Conservation (phyloP, 306 rosid species). For the Ormosia semicastrata region DNA sequence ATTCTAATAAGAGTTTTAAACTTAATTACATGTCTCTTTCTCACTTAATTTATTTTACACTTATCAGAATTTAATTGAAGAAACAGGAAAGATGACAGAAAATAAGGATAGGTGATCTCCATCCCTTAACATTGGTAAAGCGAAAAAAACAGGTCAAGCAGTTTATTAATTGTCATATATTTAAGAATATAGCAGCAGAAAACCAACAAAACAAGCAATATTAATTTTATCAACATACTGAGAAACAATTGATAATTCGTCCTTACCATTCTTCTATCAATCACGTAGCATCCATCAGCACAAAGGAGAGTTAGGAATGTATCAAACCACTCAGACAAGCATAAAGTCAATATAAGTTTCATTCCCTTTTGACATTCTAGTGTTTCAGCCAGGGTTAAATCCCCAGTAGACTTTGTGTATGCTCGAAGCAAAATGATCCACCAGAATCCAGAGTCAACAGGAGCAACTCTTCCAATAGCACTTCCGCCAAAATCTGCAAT, state of each 20-base stretch:
- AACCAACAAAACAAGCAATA: background rate
- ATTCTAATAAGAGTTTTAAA: no score
- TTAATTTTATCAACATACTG: slow-evolving; percentile 1
- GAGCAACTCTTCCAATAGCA: slow-evolving; percentile 97
- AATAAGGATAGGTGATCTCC: no score
- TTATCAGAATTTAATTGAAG: no score
- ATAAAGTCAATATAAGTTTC: slow-evolving; percentile 74
- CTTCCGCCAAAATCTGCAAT: slow-evolving; percentile 93
- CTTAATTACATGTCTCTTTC: no score
- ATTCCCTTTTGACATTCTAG: slow-evolving; percentile 83
- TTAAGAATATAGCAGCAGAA: background rate
- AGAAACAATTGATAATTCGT: slow-evolving; percentile 17
- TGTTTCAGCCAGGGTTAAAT: slow-evolving; percentile 67
- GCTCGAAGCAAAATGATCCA: slow-evolving; percentile 94
- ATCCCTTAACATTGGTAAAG: background rate
- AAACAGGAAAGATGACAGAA: no score
- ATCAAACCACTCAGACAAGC: slow-evolving; percentile 91
- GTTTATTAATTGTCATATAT: background rate
- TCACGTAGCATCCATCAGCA: slow-evolving; percentile 89
- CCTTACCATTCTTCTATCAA: slow-evolving; percentile 91
- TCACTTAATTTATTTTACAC: no score
- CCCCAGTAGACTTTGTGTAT: slow-evolving; percentile 90
- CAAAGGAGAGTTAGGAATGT: slow-evolving; percentile 92
- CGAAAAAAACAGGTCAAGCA: background rate
- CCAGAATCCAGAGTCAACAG: slow-evolving; percentile 96